Conservation (phyloP, 2,329 filamentous ascomycete species). For the Colletotrichum liriopes region DNA sequence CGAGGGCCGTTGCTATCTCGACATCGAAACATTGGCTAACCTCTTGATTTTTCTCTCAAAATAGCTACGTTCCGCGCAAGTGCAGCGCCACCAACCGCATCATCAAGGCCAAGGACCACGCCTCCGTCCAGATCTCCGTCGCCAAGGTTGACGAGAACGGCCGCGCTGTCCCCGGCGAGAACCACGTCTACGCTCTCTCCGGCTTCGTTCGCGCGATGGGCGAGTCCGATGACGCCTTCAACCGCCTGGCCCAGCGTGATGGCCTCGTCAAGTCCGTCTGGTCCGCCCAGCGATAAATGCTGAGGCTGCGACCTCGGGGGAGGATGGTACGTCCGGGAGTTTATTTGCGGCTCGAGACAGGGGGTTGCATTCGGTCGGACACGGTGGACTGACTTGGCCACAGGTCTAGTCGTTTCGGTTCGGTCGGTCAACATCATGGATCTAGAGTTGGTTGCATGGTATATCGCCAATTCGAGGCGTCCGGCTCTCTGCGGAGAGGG, state of each 20-base stretch:
- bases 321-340: conserved; percentile 38
- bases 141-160: conserved; percentile 99
- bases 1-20: conserved; percentile 21
- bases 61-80: conserved; percentile 97
- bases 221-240: conserved; percentile 96
- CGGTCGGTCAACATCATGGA: conserved; percentile 45
- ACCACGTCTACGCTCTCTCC: conserved; percentile 96
- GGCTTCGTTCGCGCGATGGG: conserved; percentile 98
- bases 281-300: conserved; percentile 78
- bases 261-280: conserved; percentile 98
- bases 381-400: conserved; percentile 10
- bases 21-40: conserved; percentile 48
- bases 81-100: conserved; percentile 99
- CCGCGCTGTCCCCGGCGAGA: conserved; percentile 92
- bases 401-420: conserved; percentile 44
- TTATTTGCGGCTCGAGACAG: conserved; percentile 23
- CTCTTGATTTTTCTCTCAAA: conserved; percentile 29
- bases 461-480: conserved; percentile 60
- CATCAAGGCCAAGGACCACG: conserved; percentile 99
- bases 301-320: conserved; percentile 40
- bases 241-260: conserved; percentile 95
- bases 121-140: conserved; percentile 95
- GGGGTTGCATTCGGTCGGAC: conserved; percentile 12
- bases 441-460: conserved; percentile 45
- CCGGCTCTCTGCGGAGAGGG: conserved; percentile 54